Conservation (phyloP, 176 grass and related monocot genomes). For the Elymus sibiricus region DNA sequence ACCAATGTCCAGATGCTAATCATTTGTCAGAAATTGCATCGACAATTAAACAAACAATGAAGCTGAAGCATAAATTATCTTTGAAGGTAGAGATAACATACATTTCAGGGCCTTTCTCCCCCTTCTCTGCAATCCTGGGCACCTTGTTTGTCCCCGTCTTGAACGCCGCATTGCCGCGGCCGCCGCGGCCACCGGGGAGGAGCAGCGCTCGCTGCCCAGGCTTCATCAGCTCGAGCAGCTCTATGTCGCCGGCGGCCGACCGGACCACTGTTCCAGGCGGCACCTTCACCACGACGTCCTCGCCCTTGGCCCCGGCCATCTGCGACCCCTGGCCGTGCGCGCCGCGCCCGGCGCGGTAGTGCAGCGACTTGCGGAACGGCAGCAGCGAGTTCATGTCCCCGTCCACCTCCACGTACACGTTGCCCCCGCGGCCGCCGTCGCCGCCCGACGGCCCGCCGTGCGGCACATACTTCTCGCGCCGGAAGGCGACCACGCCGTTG, state of each 20-base stretch:
- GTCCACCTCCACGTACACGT: constrained; percentile 89
- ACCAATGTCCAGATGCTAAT: background rate
- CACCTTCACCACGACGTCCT: constrained; percentile 84
- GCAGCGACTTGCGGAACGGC: constrained; percentile 85
- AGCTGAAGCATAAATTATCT: background rate
- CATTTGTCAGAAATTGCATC: background rate
- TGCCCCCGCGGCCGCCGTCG: constrained; percentile 83
- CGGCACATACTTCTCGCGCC: constrained; percentile 93
- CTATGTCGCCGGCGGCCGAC: constrained; percentile 42
- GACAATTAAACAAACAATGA: background rate
- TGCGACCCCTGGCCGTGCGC: constrained; percentile 75
- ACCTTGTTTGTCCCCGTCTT: constrained; percentile 80
- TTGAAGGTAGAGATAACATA: constrained; percentile 27
- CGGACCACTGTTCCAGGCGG: constrained; percentile 81
- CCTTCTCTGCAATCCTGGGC: constrained; percentile 89
- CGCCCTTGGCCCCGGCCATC: constrained; percentile 79
- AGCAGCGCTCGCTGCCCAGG: constrained; percentile 73
- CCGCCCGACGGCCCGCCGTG: constrained; percentile 86
- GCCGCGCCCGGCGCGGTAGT: constrained; percentile 81
- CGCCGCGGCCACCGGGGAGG: constrained; percentile 78
- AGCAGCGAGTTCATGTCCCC: constrained; percentile 88
- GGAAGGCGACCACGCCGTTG: constrained; percentile 87
- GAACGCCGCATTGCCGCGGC: constrained; percentile 85
- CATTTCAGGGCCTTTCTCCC: constrained; percentile 95
- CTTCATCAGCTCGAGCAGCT: constrained; percentile 73